phyloP scores from a whole-genome alignment of 441 rosid species.

The Pelargonium citronellum region DNA sequence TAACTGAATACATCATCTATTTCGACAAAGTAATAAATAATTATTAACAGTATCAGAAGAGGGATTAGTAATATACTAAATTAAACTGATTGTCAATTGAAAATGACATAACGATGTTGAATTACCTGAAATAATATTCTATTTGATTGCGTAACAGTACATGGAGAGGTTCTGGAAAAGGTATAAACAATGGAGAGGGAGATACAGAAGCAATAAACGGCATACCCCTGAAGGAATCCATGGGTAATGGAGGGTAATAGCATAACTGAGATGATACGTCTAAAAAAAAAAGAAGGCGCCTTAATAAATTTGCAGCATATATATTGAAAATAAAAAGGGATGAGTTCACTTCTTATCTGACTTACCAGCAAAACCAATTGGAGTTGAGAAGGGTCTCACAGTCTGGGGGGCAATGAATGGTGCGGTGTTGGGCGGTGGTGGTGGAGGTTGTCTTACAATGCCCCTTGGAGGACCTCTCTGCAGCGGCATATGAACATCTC shows the following conservation, averaged over 20 bases:
- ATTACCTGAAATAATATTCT: constrained; percentile 51
- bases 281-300: constrained; percentile 18
- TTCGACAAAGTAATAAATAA: neutral
- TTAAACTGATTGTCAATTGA: neutral
- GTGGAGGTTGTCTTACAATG: constrained; percentile 31
- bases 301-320: neutral
- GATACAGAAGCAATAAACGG: constrained; percentile 26
- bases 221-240: constrained; percentile 31
- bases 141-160: constrained; percentile 33
- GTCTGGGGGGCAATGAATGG: neutral
- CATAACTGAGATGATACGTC: constrained; percentile 14
- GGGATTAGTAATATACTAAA: neutral
- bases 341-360: neutral
- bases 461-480: constrained; percentile 36
- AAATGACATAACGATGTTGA: neutral
- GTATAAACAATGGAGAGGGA: constrained; percentile 24
- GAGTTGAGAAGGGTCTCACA: neutral
- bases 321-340: neutral
- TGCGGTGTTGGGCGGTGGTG: neutral
- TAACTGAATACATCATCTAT: neutral
- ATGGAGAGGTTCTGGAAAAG: constrained; percentile 22
- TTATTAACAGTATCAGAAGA: neutral
- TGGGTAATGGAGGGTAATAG: constrained; percentile 18
- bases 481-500: constrained; percentile 31
- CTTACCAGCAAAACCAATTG: constrained; percentile 5